A percentile compares a stretch with the other conserved stretches of the same genome.
phyloP scores from a whole-genome alignment of 2,329 filamentous ascomycete species.

The Tolypocladium cylindrosporum region DNA sequence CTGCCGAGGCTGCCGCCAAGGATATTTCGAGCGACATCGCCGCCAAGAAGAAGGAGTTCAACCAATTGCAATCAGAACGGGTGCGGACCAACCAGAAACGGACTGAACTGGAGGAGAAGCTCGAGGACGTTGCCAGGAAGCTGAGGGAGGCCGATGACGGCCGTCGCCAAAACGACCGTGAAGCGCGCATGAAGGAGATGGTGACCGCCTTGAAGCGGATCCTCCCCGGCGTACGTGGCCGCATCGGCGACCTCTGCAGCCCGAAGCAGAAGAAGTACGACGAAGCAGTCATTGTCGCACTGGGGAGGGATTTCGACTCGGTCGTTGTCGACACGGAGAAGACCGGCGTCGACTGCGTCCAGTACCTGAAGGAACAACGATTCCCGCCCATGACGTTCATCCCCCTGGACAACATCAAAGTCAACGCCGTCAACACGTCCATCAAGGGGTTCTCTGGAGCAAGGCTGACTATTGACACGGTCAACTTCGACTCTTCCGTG shows the following conservation, averaged over 20 bases:
- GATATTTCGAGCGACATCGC: constrained; percentile 70
- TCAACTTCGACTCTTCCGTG: constrained; percentile 81
- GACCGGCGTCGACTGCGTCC: constrained; percentile 85
- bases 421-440: constrained; percentile 80
- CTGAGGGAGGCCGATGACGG: constrained; percentile 80
- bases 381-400: constrained; percentile 87
- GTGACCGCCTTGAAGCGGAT: constrained; percentile 81
- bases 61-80: constrained; percentile 74
- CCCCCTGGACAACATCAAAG: constrained; percentile 93
- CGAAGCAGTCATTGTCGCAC: constrained; percentile 82
- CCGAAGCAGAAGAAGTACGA: constrained; percentile 97
- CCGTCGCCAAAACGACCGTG: constrained; percentile 74
- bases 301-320: constrained; percentile 88
- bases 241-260: constrained; percentile 83
- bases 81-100: constrained; percentile 70
- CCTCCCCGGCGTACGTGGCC: constrained; percentile 83
- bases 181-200: constrained; percentile 69
- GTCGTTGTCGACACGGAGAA: constrained; percentile 94
- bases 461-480: constrained; percentile 87
- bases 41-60: constrained; percentile 82
- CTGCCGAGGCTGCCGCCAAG: constrained; percentile 52
- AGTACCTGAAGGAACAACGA: constrained; percentile 85
- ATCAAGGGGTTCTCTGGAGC: constrained; percentile 82
- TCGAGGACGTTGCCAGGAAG: constrained; percentile 70
- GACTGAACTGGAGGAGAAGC: constrained; percentile 85